Evolutionary conservation across 2,329 filamentous ascomycete genomes (phyloP), one percentile per base, ranked within the genome.

Genomic region (Exophiala mesophila): DNA sequence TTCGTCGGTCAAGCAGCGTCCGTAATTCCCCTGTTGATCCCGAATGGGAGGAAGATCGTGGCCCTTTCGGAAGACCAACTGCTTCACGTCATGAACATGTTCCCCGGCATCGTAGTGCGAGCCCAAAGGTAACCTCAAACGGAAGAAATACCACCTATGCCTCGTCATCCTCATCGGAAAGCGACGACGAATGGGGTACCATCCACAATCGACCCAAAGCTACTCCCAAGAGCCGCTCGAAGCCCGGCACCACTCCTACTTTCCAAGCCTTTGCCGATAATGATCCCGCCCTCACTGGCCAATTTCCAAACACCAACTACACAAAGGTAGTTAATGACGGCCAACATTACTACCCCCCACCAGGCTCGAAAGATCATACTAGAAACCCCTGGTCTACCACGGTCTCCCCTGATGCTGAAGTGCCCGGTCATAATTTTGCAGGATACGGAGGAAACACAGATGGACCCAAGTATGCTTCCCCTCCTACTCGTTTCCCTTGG

Each of bases 1-100:
- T 79, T 6, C 66, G 68, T 32, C 69, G 74, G 32, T 76, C 76
- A 39, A 63, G 71, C 9, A 80, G 73, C 53, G 69, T 71, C 41
- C 69, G 74, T 26, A 69, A 73, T 52, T 67, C 72, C 2, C 67
- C 71, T 3, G 54, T 61, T n/a, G 60, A 59, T 7, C 55, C 59
- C 15, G 56, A 55, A 4, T 48, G 47, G 43, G 46, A 50, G 12
- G 54, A 53, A 29, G 54, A 53, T 29, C 45, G 44, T 18, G 53
- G 41, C 45, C 59, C 45, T 55, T 60, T 47, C 48, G 64, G 24
- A 58, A 59, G 21, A 62, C 23, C 23, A 7, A 62, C n/a, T 61
- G 62, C 46, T 59, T 61, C 15, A 55, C 62, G 15, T 64, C 63
- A 46, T 59, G 63, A 36, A 54, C 49, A 15, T 57, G 56, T 33